Evolutionary conservation across 176 grass and related monocot genomes (phyloP), one percentile per base, ranked within the genome.

Genomic region (Microstegium vimineum): DNA sequence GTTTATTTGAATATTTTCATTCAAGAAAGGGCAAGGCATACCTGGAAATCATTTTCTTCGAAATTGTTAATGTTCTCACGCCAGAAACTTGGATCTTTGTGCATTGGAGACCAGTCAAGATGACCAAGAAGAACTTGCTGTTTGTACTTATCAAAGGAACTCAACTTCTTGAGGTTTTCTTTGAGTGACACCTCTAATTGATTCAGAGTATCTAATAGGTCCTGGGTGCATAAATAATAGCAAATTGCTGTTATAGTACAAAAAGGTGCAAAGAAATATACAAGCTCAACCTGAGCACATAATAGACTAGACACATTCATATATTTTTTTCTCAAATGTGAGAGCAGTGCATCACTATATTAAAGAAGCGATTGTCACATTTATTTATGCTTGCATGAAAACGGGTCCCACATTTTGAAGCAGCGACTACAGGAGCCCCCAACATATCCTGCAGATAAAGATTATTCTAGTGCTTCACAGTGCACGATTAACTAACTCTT

Each of bases 31-130:
- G 77, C 12, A 64, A 43, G 26, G 4, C 73, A 79, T 92, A 99
- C 97, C 93, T 99, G 93, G 82, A 99, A 99, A 92, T 96, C 91
- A 88, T 99, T 99, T 76, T 99, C 96, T 74, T 99, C 96, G 71
- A 99, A 99, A 78, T 96, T 95, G 63, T 78, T 89, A 34, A 95
- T 95, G 82, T 99, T 99, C 32, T 99, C 96, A 18, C 93, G 87
- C 96, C 96, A 99, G 89, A 99, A 99, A 62, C 61, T 85, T 80
- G 91, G 91, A 66, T 99, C 89, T 85, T 95, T 99, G 89, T 99
- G 93, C 96, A 99, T 94, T 66, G 96, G 83, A 82, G 89, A 95
- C 96, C 96, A 95, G 38, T 99, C 93, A n/a, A 99, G 93, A 87
- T 95, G 87, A 85, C 93, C 96, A 81, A 94, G 81, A 93, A 99